Evolutionary conservation across 805 yeast species (phyloP).

Genomic region (Candida orba): DNA sequence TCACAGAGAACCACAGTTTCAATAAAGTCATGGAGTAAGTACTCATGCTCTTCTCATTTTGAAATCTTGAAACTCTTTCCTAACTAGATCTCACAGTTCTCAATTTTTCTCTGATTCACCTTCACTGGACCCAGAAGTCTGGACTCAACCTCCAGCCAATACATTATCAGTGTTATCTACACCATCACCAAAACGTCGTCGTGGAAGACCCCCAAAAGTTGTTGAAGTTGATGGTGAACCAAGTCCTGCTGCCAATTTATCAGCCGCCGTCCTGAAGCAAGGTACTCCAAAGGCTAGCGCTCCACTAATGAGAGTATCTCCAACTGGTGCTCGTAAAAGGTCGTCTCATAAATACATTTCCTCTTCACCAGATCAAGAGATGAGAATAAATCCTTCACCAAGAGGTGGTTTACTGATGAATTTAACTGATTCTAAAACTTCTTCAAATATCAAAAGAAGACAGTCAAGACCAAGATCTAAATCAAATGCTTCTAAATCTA

Average conservation of each 20-base stretch:
- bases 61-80: no score
- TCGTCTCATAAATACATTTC: no score
- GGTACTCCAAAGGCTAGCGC: slow-evolving; percentile 23
- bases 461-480: neutral
- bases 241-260: slow-evolving; percentile 20
- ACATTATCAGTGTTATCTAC: slow-evolving; percentile 2
- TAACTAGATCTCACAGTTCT: neutral
- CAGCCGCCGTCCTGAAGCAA: slow-evolving; percentile 23
- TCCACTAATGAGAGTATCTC: slow-evolving; percentile 25
- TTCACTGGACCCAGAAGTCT: neutral
- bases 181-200: slow-evolving; percentile 23
- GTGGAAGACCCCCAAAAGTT: slow-evolving; percentile 24
- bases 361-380: slow-evolving; percentile 15
- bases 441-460: neutral
- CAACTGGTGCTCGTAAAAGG: slow-evolving; percentile 5
- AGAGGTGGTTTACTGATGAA: slow-evolving; percentile 21
- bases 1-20: neutral
- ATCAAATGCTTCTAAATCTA: neutral
- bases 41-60: no score
- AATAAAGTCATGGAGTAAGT: neutral
- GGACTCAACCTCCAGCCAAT: neutral
- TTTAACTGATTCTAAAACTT: slow-evolving; percentile 4
- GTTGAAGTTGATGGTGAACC: slow-evolving; percentile 4
- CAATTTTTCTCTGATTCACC: neutral
- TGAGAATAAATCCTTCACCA: slow-evolving; percentile 18